These are phyloP conservation scores for Rhynchospora pubera DNA, from an alignment of 176 grass and related monocot species.

Conservation along the genomic window DNA sequence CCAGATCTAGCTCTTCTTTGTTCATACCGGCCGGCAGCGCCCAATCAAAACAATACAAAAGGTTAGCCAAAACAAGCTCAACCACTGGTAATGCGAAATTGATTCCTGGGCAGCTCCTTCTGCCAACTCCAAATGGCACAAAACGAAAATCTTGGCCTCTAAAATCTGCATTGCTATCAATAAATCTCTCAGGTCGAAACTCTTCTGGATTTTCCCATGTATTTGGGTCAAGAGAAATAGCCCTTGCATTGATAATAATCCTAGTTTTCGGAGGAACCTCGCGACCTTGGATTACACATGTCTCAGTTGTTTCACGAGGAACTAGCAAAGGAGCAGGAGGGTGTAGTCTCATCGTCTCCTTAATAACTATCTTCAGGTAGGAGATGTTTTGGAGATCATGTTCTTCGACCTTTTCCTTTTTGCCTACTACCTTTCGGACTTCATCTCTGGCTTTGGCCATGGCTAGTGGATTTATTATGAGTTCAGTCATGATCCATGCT, in stretches of 20 bases:
- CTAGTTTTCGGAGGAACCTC: slow-evolving; percentile 37
- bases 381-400: slow-evolving; percentile 34
- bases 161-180: slow-evolving; percentile 12
- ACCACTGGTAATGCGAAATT: slow-evolving; percentile 43
- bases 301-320: slow-evolving; percentile 42
- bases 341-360: slow-evolving; percentile 54
- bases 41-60: slow-evolving; percentile 62
- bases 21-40: slow-evolving; percentile 8
- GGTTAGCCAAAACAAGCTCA: slow-evolving; percentile 55
- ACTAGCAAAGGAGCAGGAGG: slow-evolving; percentile 46
- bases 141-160: slow-evolving; percentile 37
- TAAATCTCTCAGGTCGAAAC: slow-evolving; percentile 62
- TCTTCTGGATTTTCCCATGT: slow-evolving; percentile 33
- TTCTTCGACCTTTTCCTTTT: slow-evolving; percentile 28
- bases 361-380: slow-evolving; percentile 55
- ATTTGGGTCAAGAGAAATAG: slow-evolving; percentile 35
- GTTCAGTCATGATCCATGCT: slow-evolving; percentile 63
- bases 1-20: slow-evolving; percentile 32
- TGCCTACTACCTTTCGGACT: slow-evolving; percentile 17
- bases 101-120: slow-evolving; percentile 61
- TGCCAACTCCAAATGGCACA: slow-evolving; percentile 52
- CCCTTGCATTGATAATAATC: slow-evolving; percentile 52
- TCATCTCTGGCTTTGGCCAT: slow-evolving; percentile 48
- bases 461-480: slow-evolving; percentile 35
- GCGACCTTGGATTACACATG: slow-evolving; percentile 24